phyloP scores from a whole-genome alignment of 140 eudicot species.

The Ambrosia hybrid region DNA sequence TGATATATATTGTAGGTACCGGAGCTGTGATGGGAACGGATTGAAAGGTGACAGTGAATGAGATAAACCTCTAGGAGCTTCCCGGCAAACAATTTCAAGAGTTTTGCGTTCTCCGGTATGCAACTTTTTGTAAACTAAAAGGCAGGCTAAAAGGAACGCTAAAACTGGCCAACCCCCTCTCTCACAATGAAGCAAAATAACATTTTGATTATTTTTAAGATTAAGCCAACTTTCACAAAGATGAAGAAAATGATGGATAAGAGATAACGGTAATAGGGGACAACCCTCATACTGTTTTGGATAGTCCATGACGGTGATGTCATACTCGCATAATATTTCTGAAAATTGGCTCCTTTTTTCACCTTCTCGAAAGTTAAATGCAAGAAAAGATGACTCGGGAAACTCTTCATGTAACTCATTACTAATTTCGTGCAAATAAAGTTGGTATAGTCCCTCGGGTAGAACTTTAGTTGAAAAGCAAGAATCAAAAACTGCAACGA shows the following conservation, averaged over 20 bases:
- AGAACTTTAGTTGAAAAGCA: constrained; percentile 97
- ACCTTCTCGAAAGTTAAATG: constrained; percentile 91
- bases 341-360: constrained; percentile 90
- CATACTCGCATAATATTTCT: constrained; percentile 77
- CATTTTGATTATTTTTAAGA: constrained; percentile 55
- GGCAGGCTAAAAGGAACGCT: constrained; percentile 91
- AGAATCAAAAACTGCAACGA: constrained; percentile 89
- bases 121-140: constrained; percentile 72
- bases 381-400: constrained; percentile 87
- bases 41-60: constrained; percentile 83
- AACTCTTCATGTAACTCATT: constrained; percentile 84
- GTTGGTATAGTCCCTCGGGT: constrained; percentile 72
- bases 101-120: constrained; percentile 79
- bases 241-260: constrained; percentile 90
- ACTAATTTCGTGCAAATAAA: constrained; percentile 81
- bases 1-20: constrained; percentile 90
- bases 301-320: constrained; percentile 90
- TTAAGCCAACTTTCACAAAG: constrained; percentile 84
- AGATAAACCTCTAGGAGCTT: constrained; percentile 89
- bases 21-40: constrained; percentile 93
- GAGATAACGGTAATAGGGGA: constrained; percentile 82
- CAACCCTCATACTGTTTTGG: constrained; percentile 97
- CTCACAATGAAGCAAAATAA: constrained; percentile 85
- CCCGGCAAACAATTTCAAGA: constrained; percentile 85
- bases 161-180: constrained; percentile 97